These are phyloP conservation scores for Blastobotrys malaysiensis DNA, from an alignment of 1,139 yeast species.

Conservation along the genomic window DNA sequence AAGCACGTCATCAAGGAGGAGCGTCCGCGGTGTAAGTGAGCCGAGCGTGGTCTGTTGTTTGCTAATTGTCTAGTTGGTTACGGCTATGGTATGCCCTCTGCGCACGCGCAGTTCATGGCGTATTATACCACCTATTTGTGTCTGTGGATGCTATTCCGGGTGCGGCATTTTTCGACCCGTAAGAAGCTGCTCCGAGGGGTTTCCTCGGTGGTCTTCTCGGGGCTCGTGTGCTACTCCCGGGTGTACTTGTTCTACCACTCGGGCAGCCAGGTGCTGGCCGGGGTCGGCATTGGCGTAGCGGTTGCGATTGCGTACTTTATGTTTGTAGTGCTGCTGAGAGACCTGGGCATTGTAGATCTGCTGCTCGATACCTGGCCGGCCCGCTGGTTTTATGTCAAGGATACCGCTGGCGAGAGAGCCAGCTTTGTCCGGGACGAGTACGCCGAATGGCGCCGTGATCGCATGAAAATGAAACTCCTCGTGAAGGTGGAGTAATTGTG, in stretches of 20 bases:
- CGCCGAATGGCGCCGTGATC: conserved; percentile 29
- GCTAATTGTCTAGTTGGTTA: conserved; percentile 39
- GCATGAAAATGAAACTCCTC: conserved; percentile 28
- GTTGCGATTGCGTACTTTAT: conserved; percentile 58
- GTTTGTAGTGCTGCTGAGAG: conserved; percentile 41
- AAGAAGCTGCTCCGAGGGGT: conserved; percentile 29
- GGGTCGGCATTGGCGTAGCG: conserved; percentile 56
- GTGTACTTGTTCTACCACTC: conserved; percentile 78
- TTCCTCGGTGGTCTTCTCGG: conserved; percentile 31
- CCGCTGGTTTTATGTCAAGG: conserved; percentile 34
- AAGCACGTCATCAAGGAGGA: conserved; percentile 64
- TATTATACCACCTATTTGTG: conserved; percentile 64
- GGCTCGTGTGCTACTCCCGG: conserved; percentile 64
- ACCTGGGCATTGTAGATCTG: conserved; percentile 33
- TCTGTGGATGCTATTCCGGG: conserved; percentile 46
- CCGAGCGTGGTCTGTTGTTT: background rate
- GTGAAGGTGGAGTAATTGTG: conserved; percentile 24
- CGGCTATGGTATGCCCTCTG: conserved; percentile 95
- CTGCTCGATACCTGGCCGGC: conserved; percentile 32
- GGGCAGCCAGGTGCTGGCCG: conserved; percentile 65
- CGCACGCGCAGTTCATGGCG: conserved; percentile 95
- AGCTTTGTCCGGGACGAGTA: conserved; percentile 33
- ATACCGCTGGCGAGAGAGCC: conserved; percentile 32
- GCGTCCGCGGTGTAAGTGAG: conserved; percentile 51
- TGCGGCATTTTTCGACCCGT: conserved; percentile 28